These are phyloP conservation scores for Pisolithus sp. DNA, from an alignment of 768 basidiomycete genomes.

Conservation along the genomic window DNA sequence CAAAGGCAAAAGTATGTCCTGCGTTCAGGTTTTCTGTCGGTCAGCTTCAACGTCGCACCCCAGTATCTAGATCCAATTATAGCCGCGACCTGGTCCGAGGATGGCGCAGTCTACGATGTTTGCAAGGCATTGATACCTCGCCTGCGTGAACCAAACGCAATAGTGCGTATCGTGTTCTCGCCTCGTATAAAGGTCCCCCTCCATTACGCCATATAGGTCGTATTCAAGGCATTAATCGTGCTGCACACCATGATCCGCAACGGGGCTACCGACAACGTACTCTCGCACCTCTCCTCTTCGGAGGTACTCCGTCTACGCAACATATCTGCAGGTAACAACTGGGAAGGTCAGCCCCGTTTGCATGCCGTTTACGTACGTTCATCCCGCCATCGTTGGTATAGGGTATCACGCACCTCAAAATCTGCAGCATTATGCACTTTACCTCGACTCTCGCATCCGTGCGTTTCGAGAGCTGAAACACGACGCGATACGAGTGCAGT, in stretches of 20 bases:
- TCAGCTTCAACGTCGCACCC: background rate
- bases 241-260: conserved; percentile 95
- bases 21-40: background rate
- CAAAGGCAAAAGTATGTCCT: conserved; percentile 80
- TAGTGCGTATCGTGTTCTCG: conserved; percentile 45
- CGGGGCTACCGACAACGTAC: conserved; percentile 91
- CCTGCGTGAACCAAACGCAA: conserved; percentile 85
- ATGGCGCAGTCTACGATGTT: conserved; percentile 89
- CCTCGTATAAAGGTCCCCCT: conserved; percentile 1
- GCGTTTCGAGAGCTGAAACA: conserved; percentile 89
- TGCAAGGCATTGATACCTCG: conserved; percentile 81
- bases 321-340: conserved; percentile 63
- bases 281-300: conserved; percentile 72
- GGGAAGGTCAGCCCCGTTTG: conserved; percentile 64
- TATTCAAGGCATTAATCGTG: conserved; percentile 96
- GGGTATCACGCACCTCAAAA: conserved; percentile 86
- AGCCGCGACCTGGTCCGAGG: conserved; percentile 93
- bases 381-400: conserved; percentile 22
- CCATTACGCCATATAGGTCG: conserved; percentile 49
- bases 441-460: conserved; percentile 83
- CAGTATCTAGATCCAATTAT: conserved; percentile 97
- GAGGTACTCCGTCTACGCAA: conserved; percentile 80
- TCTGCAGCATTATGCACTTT: conserved; percentile 78
- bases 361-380: background rate
- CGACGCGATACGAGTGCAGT: conserved; percentile 89